phyloP scores from a whole-genome alignment of 305 asterid species.

The Solanum aculeatissimum region DNA sequence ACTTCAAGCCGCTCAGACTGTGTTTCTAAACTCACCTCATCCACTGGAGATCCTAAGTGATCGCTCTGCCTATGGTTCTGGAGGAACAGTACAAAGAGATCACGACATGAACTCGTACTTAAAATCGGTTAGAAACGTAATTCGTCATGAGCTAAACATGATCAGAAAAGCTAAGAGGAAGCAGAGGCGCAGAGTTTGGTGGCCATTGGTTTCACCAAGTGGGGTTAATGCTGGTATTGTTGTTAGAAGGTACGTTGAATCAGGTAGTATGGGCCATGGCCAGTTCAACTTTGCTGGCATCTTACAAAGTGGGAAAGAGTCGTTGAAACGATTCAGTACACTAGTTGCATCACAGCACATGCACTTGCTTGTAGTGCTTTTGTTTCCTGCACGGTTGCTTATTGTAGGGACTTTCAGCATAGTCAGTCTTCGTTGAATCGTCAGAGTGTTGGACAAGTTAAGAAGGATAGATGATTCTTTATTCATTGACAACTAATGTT shows the following conservation, averaged over 20 bases:
- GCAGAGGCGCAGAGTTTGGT: conserved; percentile 52
- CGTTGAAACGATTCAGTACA: conserved; percentile 54
- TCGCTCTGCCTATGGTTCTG: conserved; percentile 85
- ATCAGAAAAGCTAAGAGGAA: conserved; percentile 45
- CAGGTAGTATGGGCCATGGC: conserved; percentile 24
- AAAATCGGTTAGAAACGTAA: conserved; percentile 46
- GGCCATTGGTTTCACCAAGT: conserved; percentile 50
- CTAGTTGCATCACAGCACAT: conserved; percentile 70
- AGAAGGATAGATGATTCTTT: conserved; percentile 34
- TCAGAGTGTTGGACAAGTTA: background rate
- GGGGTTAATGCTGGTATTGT: conserved; percentile 33
- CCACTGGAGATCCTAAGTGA: conserved; percentile 90
- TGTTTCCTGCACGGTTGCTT: conserved; percentile 62
- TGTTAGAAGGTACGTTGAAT: conserved; percentile 10
- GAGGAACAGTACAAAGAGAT: conserved; percentile 76
- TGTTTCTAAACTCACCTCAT: conserved; percentile 75
- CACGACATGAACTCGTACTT: conserved; percentile 76
- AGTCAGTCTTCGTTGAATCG: conserved; percentile 22
- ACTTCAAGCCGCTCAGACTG: conserved; percentile 46
- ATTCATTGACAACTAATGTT: conserved; percentile 31
- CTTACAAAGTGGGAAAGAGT: conserved; percentile 44
- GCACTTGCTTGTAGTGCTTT: conserved; percentile 70
- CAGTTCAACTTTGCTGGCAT: conserved; percentile 48
- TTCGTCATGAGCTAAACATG: conserved; percentile 55
- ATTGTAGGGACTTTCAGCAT: conserved; percentile 36